phyloP scores from a whole-genome alignment of 2,329 filamentous ascomycete genomes.

The Pseudogymnoascus sp. region DNA sequence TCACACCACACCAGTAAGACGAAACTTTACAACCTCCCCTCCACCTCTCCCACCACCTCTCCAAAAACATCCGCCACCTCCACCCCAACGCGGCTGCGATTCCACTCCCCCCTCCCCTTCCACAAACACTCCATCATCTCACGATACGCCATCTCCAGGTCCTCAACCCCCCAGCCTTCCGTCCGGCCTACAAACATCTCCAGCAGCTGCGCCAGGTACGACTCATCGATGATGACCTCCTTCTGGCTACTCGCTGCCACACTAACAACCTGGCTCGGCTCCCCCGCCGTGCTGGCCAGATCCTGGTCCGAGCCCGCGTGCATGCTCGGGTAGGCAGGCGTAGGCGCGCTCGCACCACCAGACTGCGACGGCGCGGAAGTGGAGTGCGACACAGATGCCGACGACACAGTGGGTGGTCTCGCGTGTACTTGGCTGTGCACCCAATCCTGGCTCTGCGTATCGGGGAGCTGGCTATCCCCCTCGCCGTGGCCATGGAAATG shows the following conservation, averaged over 20 bases:
- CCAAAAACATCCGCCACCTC: conserved; percentile 65
- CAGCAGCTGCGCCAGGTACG: conserved; percentile 22
- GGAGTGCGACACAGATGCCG: background rate
- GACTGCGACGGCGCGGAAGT: background rate
- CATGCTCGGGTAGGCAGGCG: conserved; percentile 21
- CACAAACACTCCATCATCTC: conserved; percentile 87
- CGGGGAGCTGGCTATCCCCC: conserved; percentile 36
- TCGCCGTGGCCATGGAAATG: conserved; percentile 24
- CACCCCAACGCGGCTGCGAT: conserved; percentile 63
- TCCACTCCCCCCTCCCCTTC: conserved; percentile 70
- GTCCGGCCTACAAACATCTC: conserved; percentile 22
- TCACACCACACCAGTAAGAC: background rate
- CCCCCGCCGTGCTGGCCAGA: background rate
- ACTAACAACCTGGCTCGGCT: background rate
- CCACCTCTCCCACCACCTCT: conserved; percentile 51
- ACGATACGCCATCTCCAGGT: conserved; percentile 87
- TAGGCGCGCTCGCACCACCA: conserved; percentile 15
- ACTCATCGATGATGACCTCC: conserved; percentile 35
- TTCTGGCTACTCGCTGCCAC: conserved; percentile 19
- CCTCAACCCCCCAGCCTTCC: conserved; percentile 57
- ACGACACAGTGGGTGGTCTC: background rate
- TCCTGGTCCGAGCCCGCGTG: background rate
- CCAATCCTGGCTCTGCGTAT: conserved; percentile 35
- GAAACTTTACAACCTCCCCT: background rate
- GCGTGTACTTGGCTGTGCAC: conserved; percentile 5